These are phyloP conservation scores for Candida tammaniensis DNA, from an alignment of 805 yeast genomes.

Conservation along the genomic window DNA sequence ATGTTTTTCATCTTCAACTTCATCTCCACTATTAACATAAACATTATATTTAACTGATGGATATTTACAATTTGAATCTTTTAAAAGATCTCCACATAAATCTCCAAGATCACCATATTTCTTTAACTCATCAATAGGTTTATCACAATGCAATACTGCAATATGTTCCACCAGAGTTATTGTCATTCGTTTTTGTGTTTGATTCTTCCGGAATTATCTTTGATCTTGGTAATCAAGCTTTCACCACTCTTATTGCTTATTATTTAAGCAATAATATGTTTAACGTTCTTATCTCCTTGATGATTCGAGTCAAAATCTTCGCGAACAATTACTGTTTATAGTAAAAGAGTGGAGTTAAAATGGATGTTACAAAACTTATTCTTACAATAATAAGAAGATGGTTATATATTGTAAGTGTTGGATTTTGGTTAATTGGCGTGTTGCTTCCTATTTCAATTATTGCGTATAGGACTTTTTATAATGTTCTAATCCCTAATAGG, in stretches of 20 bases:
- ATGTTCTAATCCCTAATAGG: slow-evolving; percentile 28
- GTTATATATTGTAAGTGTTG: slow-evolving; percentile 20
- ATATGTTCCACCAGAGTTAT: slow-evolving; percentile 25
- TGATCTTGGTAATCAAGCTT: no score
- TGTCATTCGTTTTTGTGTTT: no score
- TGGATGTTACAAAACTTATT: no score
- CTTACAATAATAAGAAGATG: slow-evolving; percentile 15
- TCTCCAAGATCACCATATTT: slow-evolving; percentile 56
- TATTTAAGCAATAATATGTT: no score
- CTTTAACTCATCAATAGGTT: slow-evolving; percentile 27
- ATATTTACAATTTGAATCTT: slow-evolving; percentile 10
- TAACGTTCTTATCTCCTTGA: no score
- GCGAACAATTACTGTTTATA: no score
- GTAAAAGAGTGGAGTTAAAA: no score
- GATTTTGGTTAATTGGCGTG: slow-evolving; percentile 22
- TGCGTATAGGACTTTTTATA: slow-evolving; percentile 35
- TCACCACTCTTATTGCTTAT: no score
- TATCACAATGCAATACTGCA: slow-evolving; percentile 41
- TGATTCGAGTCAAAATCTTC: no score
- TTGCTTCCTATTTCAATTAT: slow-evolving; percentile 34
- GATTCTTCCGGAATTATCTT: no score
- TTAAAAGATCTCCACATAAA: slow-evolving; percentile 34
- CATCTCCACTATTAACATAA: slow-evolving; percentile 19
- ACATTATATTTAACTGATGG: slow-evolving; percentile 38
- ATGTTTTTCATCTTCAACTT: slow-evolving; percentile 8